Evolutionary conservation across 108 stramenopile species (phyloP), one percentile per base, ranked within the genome.

Genomic region (Discostella pseudostelligera): DNA sequence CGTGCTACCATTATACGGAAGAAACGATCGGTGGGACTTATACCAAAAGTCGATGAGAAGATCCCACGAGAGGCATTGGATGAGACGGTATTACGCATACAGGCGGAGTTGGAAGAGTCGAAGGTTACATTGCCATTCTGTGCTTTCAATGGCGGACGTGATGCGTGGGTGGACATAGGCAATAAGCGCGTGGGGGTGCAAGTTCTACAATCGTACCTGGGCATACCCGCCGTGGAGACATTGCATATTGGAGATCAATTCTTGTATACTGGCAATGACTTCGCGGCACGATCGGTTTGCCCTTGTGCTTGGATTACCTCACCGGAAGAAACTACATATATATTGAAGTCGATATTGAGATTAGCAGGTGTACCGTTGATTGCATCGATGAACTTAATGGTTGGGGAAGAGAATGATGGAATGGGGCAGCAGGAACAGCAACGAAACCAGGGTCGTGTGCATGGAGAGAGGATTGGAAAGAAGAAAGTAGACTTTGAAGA

Each of bases 101-200:
- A 96, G 54, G 72, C 78, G 16, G 81, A 83, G 46, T 65, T 89
- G 73, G 76, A 82, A 19, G 53, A 70, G 25, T 78, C 80, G 2
- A 69, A 70, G 24, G 83, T 74, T 0, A 60, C 28, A 16, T 46
- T 96, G 21, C 96, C 95, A 9, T 94, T 86, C 59, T 96, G 95
- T 70, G 95, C 92, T 4, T 96, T 96, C 59, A 97, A 97, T 67
- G 96, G 96, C 26, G 96, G 96, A 0, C 48, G 82, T 1, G 96
- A 97, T 73, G 89, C 76, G 14, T 97, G 93, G 93, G 90, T 96
- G 1, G 96, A 97, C 69, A 85, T 89, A 19, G 96, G 96, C 11
- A 94, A 96, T 64, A 97, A 97, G 61, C 75, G 93, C 3, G 93
- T 95, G 10, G 96, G 89, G n/a, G 94, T 97, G 3, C 74, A 81